Conservation (phyloP, 2,329 filamentous ascomycete species). For the Talaromyces sp. region DNA sequence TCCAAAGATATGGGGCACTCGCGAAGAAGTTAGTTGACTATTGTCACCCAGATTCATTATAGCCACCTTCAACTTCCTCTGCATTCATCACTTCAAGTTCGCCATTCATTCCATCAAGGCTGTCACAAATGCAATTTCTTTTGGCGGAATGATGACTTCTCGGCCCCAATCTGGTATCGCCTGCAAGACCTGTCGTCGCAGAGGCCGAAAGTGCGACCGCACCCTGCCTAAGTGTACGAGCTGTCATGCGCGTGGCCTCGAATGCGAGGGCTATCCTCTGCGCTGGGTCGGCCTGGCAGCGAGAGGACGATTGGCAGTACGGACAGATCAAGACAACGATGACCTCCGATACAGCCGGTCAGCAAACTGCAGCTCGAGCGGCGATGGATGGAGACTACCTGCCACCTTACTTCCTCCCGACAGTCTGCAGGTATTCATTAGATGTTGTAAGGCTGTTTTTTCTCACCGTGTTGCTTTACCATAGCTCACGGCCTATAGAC, state of each 20-base stretch:
- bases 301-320: background rate
- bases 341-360: background rate
- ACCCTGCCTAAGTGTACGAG: background rate
- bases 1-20: background rate
- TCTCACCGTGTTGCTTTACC: no score
- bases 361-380: background rate
- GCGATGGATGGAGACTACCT: background rate
- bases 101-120: background rate
- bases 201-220: background rate
- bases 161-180: background rate
- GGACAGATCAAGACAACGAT: background rate
- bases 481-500: background rate
- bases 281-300: background rate
- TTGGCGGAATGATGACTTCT: background rate
- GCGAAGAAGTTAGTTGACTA: no score
- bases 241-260: background rate
- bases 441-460: background rate
- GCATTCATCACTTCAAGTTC: background rate
- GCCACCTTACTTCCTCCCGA: background rate
- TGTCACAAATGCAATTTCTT: background rate
- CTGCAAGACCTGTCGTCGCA: background rate
- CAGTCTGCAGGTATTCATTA: background rate
- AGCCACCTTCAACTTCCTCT: no score
- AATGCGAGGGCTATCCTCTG: slow-evolving; percentile 3
- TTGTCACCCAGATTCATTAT: no score